Conservation (phyloP, 2,329 filamentous ascomycete species). For the Penicillium vulpinum region DNA sequence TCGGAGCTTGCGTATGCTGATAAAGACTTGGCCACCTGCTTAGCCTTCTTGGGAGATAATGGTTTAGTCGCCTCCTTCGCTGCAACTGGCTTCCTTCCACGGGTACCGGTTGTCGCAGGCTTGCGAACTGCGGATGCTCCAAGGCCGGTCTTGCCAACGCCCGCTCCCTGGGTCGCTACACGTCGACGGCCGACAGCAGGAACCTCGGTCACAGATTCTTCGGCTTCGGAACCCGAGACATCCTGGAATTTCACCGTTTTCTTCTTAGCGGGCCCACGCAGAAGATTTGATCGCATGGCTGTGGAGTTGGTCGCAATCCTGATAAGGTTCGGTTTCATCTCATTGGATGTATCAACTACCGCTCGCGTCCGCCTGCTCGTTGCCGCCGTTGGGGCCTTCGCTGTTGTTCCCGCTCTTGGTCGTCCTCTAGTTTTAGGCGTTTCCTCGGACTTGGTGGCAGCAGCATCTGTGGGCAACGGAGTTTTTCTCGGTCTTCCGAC, state of each 20-base stretch:
- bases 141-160: slow-evolving; percentile 39
- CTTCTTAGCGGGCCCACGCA: slow-evolving; percentile 37
- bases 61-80: slow-evolving; percentile 38
- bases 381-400: slow-evolving; percentile 14
- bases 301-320: slow-evolving; percentile 32
- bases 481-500: slow-evolving; percentile 23
- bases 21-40: slow-evolving; percentile 45
- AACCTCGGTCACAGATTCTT: slow-evolving; percentile 33
- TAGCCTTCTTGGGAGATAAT: slow-evolving; percentile 52
- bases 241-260: slow-evolving; percentile 53
- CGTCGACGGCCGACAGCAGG: slow-evolving; percentile 26
- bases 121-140: slow-evolving; percentile 50
- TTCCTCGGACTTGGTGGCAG: slow-evolving; percentile 12
- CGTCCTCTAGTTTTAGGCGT: slow-evolving; percentile 32
- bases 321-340: slow-evolving; percentile 24
- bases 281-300: slow-evolving; percentile 30
- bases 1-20: slow-evolving; percentile 40
- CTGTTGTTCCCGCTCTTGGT: slow-evolving; percentile 26
- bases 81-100: slow-evolving; percentile 36
- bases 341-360: slow-evolving; percentile 9
- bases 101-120: slow-evolving; percentile 28
- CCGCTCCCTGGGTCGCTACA: slow-evolving; percentile 18
- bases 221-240: slow-evolving; percentile 42
- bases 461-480: slow-evolving; percentile 8
- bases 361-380: slow-evolving; percentile 18